These are phyloP conservation scores for Pleurotus ostreatus DNA, from an alignment of 768 basidiomycete species.

Conservation along the genomic window DNA sequence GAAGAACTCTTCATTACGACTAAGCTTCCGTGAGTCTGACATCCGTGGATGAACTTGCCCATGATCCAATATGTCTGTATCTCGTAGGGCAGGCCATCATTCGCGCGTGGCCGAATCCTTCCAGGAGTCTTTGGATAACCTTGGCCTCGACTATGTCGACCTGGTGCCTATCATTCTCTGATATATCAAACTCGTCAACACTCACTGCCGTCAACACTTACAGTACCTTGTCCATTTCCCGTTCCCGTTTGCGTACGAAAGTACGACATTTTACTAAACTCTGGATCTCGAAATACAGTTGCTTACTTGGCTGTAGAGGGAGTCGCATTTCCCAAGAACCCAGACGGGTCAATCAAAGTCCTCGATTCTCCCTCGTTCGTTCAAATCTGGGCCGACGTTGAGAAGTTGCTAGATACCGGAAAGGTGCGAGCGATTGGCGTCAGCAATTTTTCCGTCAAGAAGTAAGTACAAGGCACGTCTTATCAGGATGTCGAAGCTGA, in stretches of 20 bases:
- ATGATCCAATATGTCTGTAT: not conserved
- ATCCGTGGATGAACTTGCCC: not conserved
- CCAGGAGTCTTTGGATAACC: conserved; percentile 33
- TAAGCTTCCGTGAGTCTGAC: conserved; percentile 34
- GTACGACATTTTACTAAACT: conserved; percentile 12
- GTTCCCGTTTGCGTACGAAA: conserved; percentile 27
- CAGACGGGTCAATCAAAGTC: conserved; percentile 29
- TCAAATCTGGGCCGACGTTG: conserved; percentile 47
- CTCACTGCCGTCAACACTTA: too few relatives aligned
- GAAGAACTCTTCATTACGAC: conserved; percentile 47
- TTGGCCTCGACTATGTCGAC: conserved; percentile 45
- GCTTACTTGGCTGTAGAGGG: conserved; percentile 1
- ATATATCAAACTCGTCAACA: conserved; percentile 11
- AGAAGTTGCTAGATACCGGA: conserved; percentile 42
- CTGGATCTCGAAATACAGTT: too few relatives aligned
- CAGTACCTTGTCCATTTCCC: conserved; percentile 54
- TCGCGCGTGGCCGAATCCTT: conserved; percentile 33
- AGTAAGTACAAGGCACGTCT: conserved; percentile 23
- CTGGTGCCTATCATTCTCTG: conserved; percentile 14
- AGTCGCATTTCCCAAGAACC: conserved; percentile 19
- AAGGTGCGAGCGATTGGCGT: conserved; percentile 51
- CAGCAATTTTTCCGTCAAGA: conserved; percentile 58
- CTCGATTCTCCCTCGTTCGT: conserved; percentile 29
- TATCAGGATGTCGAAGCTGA: not conserved
- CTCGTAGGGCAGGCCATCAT: conserved; percentile 32